Percentiles rank a stretch among this genome's conserved stretches.
These are phyloP conservation scores for Ramalina intermedia DNA, from an alignment of 495 filamentous ascomycete species.

Conservation along the genomic window DNA sequence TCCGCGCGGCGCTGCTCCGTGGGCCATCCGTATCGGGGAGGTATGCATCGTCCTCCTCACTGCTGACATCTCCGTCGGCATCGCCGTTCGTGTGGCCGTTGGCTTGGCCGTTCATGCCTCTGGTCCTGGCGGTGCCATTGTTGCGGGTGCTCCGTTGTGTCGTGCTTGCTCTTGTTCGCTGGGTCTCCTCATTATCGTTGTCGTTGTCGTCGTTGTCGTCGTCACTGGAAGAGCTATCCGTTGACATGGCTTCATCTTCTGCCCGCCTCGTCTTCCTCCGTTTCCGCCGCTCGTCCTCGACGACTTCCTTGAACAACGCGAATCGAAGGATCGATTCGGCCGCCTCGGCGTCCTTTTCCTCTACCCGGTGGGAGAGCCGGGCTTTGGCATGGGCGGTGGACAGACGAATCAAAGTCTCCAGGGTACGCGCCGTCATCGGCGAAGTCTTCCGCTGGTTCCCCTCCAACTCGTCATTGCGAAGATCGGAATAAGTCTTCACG, in stretches of 20 bases:
- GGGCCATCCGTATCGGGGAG: constrained; percentile 30
- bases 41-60: constrained; percentile 37
- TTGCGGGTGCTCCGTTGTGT: constrained; percentile 21
- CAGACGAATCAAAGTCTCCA: constrained; percentile 94
- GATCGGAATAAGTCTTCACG: constrained; percentile 77
- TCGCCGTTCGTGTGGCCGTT: constrained; percentile 28
- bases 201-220: constrained; percentile 35
- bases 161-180: constrained; percentile 22
- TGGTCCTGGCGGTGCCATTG: constrained; percentile 27
- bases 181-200: constrained; percentile 28
- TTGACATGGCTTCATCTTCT: constrained; percentile 3
- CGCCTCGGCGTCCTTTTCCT: constrained; percentile 75
- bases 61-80: constrained; percentile 24
- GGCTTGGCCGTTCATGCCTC: constrained; percentile 28
- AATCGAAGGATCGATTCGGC: constrained; percentile 88
- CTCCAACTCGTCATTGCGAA: constrained; percentile 91
- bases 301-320: constrained; percentile 93
- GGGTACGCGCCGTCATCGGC: constrained; percentile 91
- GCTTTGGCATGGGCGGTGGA: constrained; percentile 94
- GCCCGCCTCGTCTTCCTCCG: constrained; percentile 35
- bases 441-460: constrained; percentile 86
- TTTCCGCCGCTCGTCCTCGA: constrained; percentile 76
- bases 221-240: constrained; percentile 16
- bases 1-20: constrained; percentile 22
- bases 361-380: constrained; percentile 80